phyloP scores from a whole-genome alignment of 169 alveolate genomes.

The Fabrea salina region DNA sequence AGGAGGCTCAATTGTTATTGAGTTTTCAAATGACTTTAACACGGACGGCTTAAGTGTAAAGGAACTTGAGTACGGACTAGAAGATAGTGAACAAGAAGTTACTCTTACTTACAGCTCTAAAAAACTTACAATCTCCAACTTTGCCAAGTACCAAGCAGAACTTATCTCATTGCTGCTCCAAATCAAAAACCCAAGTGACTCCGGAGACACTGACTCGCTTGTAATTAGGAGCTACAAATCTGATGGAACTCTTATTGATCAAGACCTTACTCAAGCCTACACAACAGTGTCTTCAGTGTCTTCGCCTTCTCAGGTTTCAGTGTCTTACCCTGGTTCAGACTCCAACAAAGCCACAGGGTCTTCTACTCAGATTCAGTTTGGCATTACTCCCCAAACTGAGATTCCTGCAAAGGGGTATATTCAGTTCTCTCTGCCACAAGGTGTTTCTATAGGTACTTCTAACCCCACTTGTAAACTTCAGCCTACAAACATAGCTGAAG shows the following conservation, averaged over 20 bases:
- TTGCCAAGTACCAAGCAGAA: background rate
- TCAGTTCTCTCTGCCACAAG: background rate
- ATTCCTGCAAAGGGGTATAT: slow-evolving; percentile 1
- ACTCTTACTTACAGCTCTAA: background rate
- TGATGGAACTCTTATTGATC: slow-evolving; percentile 16
- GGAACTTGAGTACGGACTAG: slow-evolving; percentile 16
- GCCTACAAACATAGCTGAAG: background rate
- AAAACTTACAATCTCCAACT: slow-evolving; percentile 3
- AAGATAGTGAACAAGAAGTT: background rate
- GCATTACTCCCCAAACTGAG: background rate
- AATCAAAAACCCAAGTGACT: background rate
- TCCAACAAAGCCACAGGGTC: background rate
- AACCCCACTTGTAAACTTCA: background rate
- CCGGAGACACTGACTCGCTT: slow-evolving; percentile 13
- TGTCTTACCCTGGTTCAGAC: background rate
- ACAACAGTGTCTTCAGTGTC: background rate
- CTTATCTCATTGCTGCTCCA: background rate
- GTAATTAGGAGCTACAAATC: slow-evolving; percentile 6
- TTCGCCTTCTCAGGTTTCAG: background rate
- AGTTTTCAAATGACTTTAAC: background rate
- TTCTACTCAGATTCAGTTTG: background rate
- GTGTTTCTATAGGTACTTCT: background rate
- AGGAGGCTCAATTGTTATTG: slow-evolving; percentile 1
- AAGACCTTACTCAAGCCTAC: background rate
- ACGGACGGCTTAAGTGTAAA: background rate